These are phyloP conservation scores for Talaromyces wortmannii DNA, from an alignment of 495 filamentous ascomycete genomes.

Conservation along the genomic window DNA sequence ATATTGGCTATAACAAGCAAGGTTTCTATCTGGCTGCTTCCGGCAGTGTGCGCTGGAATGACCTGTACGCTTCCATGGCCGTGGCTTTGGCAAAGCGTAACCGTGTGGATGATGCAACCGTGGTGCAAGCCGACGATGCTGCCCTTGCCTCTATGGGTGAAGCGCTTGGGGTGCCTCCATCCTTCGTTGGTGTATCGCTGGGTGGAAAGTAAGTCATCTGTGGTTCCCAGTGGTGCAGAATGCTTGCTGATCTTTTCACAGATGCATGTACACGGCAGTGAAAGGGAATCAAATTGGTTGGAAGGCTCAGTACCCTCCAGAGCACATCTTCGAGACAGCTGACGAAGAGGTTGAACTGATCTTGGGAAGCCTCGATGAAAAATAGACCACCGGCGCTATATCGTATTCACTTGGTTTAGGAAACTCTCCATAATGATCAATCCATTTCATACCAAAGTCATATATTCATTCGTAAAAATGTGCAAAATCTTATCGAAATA, in stretches of 20 bases:
- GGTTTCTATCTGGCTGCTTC: constrained; percentile 45
- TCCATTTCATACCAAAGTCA: too few species aligned
- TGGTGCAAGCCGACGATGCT: constrained; percentile 21
- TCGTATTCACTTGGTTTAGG: too few species aligned
- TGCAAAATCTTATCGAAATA: too few species aligned
- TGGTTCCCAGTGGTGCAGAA: neutral
- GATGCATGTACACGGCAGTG: constrained; percentile 29
- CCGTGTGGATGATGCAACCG: constrained; percentile 21
- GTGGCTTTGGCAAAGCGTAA: constrained; percentile 26
- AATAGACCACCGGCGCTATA: too few species aligned
- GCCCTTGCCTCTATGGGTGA: constrained; percentile 27
- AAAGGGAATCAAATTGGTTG: constrained; percentile 32
- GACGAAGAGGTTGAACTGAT: constrained; percentile 35
- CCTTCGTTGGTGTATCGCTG: constrained; percentile 25
- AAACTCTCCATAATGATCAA: too few species aligned
- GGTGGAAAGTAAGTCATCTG: constrained; percentile 29
- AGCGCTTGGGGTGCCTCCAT: constrained; percentile 17
- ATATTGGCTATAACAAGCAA: constrained; percentile 28
- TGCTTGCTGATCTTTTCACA: constrained; percentile 4
- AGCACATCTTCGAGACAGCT: constrained; percentile 31
- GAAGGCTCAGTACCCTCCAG: constrained; percentile 24
- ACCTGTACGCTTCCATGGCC: constrained; percentile 36
- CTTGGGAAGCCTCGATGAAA: constrained; percentile 2
- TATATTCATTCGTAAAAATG: too few species aligned
- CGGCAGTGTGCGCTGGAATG: constrained; percentile 38